Percentiles rank a stretch among this genome's conserved stretches.
Evolutionary conservation across 176 grass and related monocot species (phyloP).

Genomic region (Triticum dicoccoides): DNA sequence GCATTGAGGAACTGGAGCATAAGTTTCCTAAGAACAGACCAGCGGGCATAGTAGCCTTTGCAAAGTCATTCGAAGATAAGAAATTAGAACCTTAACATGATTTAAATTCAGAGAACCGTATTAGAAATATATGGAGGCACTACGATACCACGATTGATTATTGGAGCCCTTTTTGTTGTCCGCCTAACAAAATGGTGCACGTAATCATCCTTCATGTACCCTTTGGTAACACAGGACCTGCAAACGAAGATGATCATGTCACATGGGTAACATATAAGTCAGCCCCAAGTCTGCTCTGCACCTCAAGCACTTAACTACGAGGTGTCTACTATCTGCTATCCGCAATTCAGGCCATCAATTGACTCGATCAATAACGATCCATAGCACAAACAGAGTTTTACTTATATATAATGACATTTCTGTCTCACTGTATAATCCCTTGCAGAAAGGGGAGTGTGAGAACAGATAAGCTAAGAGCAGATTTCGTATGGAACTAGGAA

Average conservation of each 20-base stretch:
- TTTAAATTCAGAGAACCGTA: neutral
- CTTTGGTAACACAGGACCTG: slow-evolving; percentile 92
- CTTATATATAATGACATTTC: neutral
- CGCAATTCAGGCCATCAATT: neutral
- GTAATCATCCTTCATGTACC: slow-evolving; percentile 99
- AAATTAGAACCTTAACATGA: neutral
- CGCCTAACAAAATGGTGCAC: slow-evolving; percentile 83
- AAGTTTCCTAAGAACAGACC: slow-evolving; percentile 81
- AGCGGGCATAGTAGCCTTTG: slow-evolving; percentile 89
- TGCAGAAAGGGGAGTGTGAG: neutral
- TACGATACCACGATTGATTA: slow-evolving; percentile 72
- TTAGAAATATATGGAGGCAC: neutral
- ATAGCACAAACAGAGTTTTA: neutral
- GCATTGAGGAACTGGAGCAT: slow-evolving; percentile 69
- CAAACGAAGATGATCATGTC: slow-evolving; percentile 7
- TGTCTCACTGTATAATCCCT: neutral
- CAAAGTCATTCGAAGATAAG: neutral
- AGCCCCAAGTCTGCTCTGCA: neutral
- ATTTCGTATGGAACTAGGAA: neutral
- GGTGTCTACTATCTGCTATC: neutral
- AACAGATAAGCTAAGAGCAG: neutral
- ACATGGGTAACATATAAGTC: neutral
- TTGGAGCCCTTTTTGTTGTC: slow-evolving; percentile 74
- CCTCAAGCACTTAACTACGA: neutral
- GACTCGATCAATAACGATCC: neutral